phyloP scores from a whole-genome alignment of 192 early-diverging fungal species.

The Umbelopsis sp. region DNA sequence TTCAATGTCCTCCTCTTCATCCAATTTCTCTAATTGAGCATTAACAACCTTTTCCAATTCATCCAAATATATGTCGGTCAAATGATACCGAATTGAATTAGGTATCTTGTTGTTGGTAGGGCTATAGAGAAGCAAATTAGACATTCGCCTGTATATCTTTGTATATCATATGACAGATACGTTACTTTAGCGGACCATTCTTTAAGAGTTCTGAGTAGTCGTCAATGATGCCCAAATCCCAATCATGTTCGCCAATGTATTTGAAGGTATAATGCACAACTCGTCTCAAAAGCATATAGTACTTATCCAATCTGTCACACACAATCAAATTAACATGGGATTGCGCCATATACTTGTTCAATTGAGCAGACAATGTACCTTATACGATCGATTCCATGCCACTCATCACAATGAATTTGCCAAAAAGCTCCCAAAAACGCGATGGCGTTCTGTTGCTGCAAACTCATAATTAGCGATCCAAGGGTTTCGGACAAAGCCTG shows the following conservation, averaged over 20 bases:
- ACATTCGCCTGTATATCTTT: background rate
- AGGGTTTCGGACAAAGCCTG: conserved; percentile 84
- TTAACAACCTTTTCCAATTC: conserved; percentile 68
- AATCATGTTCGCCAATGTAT: conserved; percentile 60
- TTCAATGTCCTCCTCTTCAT: conserved; percentile 36
- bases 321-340: background rate
- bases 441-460: conserved; percentile 52
- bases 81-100: conserved; percentile 71
- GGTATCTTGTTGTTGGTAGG: conserved; percentile 63
- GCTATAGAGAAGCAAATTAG: conserved; percentile 37
- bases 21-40: conserved; percentile 39
- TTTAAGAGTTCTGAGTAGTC: conserved; percentile 56
- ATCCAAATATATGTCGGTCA: conserved; percentile 70
- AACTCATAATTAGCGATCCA: conserved; percentile 56
- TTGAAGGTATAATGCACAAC: conserved; percentile 65
- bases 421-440: conserved; percentile 67
- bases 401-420: conserved; percentile 67
- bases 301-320: conserved; percentile 72
- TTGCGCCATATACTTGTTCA: background rate
- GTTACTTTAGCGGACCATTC: conserved; percentile 69
- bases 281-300: conserved; percentile 69
- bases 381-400: conserved; percentile 79
- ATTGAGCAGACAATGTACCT: conserved; percentile 46
- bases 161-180: background rate
- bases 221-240: conserved; percentile 55